Percentiles rank a stretch among this genome's conserved stretches.
Conservation (phyloP, 176 grass and related monocot species). For the Rhynchospora tenuis region DNA sequence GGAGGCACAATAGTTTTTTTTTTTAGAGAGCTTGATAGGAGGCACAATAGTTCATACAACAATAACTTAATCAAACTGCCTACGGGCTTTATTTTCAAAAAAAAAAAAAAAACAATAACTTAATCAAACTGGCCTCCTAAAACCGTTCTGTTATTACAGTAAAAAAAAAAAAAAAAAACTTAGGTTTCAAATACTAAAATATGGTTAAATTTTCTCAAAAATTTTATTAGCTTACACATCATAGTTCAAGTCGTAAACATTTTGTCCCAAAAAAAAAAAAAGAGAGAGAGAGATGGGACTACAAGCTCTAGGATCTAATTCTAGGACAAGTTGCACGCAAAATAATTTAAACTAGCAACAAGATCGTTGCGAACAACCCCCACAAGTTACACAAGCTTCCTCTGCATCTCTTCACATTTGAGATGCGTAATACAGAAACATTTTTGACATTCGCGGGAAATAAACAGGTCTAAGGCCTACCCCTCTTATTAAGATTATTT, state of each 20-base stretch:
- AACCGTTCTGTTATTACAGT: not conserved
- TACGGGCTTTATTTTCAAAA: too few relatives aligned
- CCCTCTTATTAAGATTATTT: slow-evolving; percentile 1
- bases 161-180: not conserved
- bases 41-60: too few relatives aligned
- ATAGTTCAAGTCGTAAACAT: too few relatives aligned
- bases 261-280: too few relatives aligned
- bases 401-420: not conserved
- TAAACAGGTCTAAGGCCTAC: slow-evolving; percentile 20
- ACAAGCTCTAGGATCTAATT: not conserved
- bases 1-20: too few relatives aligned
- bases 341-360: not conserved
- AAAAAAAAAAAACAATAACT: too few relatives aligned
- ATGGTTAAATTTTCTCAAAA: not conserved
- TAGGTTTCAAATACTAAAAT: not conserved
- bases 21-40: too few relatives aligned
- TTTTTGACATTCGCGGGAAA: slow-evolving; percentile 46
- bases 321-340: too few relatives aligned
- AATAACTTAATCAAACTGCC: too few relatives aligned
- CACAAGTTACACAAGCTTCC: not conserved
- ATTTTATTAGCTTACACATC: not conserved
- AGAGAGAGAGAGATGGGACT: not conserved
- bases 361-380: not conserved
- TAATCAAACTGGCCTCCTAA: too few relatives aligned
- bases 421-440: slow-evolving; percentile 29